These are phyloP conservation scores for Torulaspora microellipsoides DNA, from an alignment of 805 yeast species.

Conservation along the genomic window DNA sequence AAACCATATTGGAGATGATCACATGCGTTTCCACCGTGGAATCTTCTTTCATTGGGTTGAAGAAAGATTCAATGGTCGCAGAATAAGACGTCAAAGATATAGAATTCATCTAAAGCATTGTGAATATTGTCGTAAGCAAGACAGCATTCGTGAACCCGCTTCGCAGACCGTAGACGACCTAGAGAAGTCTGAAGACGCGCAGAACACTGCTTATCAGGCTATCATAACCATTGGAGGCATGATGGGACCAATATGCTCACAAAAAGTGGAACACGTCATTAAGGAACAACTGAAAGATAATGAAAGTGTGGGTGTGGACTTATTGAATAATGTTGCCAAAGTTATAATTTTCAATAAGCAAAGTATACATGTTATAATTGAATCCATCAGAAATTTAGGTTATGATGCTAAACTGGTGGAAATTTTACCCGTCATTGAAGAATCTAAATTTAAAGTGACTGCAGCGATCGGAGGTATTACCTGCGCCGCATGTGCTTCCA, in stretches of 20 bases:
- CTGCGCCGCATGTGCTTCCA: constrained; percentile 63
- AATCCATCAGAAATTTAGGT: constrained; percentile 43
- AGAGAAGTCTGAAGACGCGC: not conserved
- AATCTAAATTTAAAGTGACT: constrained; percentile 45
- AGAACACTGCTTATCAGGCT: constrained; percentile 38
- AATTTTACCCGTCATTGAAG: constrained; percentile 51
- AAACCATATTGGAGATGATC: not conserved
- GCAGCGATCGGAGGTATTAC: constrained; percentile 72
- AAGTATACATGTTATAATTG: constrained; percentile 42
- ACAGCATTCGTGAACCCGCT: not conserved
- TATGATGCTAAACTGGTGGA: constrained; percentile 51
- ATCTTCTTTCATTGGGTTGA: not conserved
- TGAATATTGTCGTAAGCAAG: constrained; percentile 36
- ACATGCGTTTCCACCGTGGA: not conserved
- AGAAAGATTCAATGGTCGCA: not conserved
- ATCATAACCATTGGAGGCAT: constrained; percentile 57
- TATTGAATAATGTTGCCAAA: constrained; percentile 49
- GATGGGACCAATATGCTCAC: constrained; percentile 63
- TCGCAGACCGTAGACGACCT: not conserved
- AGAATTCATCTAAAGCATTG: constrained; percentile 42
- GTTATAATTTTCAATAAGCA: constrained; percentile 51
- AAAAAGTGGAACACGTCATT: constrained; percentile 44
- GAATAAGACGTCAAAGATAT: constrained; percentile 7
- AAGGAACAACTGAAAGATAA: constrained; percentile 24
- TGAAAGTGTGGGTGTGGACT: constrained; percentile 44